These are phyloP conservation scores for Aspergillus sojae DNA, from an alignment of 2,329 filamentous ascomycete species.

Conservation along the genomic window DNA sequence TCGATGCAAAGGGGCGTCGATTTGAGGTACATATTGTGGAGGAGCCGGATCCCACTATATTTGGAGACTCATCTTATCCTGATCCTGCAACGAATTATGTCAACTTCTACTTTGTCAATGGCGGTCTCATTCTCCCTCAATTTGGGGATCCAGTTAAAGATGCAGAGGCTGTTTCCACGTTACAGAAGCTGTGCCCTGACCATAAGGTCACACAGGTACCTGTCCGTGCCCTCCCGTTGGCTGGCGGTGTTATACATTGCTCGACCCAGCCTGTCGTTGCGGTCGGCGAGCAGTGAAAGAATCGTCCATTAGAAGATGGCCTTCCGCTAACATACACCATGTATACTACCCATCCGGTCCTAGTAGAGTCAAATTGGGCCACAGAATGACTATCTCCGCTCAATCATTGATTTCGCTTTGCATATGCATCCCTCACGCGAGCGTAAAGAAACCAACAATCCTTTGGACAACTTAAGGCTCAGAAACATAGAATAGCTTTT, in stretches of 20 bases:
- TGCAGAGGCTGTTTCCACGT: conserved; percentile 21
- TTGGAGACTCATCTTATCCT: conserved; percentile 11
- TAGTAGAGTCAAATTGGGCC: too few species aligned
- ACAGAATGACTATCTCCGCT: too few species aligned
- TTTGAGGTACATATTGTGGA: conserved; percentile 26
- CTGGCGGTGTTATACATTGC: conserved; percentile 34
- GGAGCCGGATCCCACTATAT: conserved; percentile 23
- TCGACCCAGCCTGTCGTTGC: conserved; percentile 27
- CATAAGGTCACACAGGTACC: conserved; percentile 24
- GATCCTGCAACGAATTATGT: conserved; percentile 31
- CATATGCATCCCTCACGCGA: too few species aligned
- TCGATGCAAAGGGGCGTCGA: conserved; percentile 26
- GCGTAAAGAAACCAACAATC: too few species aligned
- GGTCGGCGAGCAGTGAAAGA: not conserved
- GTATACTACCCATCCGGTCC: too few species aligned
- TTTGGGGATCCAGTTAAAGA: conserved; percentile 28
- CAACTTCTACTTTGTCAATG: conserved; percentile 36
- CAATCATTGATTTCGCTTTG: too few species aligned
- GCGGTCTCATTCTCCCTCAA: conserved; percentile 28
- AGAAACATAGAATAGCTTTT: too few species aligned
- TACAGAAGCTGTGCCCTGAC: conserved; percentile 26
- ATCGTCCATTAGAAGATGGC: not conserved
- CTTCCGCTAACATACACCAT: too few species aligned
- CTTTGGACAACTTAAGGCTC: too few species aligned
- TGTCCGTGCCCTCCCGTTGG: conserved; percentile 27